phyloP scores from a whole-genome alignment of 305 asterid genomes.

The Euphrasia arctica region DNA sequence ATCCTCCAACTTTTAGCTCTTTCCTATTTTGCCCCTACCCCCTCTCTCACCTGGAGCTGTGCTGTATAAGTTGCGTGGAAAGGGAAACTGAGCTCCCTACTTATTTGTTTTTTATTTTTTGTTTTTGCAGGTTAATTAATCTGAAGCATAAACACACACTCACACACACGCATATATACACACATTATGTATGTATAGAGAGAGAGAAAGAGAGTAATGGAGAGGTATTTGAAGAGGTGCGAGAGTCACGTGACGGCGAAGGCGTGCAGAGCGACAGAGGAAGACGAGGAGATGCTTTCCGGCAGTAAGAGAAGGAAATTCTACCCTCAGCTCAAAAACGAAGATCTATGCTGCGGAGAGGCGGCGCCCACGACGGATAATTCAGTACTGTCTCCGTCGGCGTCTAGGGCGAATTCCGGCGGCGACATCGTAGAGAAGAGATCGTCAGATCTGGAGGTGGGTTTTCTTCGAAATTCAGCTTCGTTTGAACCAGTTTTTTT shows the following conservation, averaged over 20 bases:
- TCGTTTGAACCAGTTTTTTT: too few relatives aligned
- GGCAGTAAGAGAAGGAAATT: constrained; percentile 46
- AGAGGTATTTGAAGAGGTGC: constrained; percentile 35
- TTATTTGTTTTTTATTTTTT: constrained; percentile 11
- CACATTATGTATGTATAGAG: not conserved
- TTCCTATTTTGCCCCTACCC: constrained; percentile 53
- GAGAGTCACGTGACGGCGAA: constrained; percentile 31
- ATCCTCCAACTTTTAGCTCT: constrained; percentile 15
- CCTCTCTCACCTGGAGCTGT: constrained; percentile 23
- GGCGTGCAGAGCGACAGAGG: constrained; percentile 38
- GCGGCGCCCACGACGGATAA: constrained; percentile 27
- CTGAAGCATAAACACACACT: constrained; percentile 16
- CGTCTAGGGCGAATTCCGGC: constrained; percentile 35
- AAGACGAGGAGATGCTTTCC: constrained; percentile 31
- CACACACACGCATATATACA: not conserved
- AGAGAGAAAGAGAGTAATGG: constrained; percentile 19
- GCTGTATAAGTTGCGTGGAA: constrained; percentile 21
- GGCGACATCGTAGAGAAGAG: constrained; percentile 35
- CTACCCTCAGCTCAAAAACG: constrained; percentile 26
- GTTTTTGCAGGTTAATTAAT: constrained; percentile 28
- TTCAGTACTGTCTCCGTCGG: constrained; percentile 41
- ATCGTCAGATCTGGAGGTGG: constrained; percentile 69
- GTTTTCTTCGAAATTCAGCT: constrained; percentile 32
- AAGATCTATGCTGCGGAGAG: constrained; percentile 20
- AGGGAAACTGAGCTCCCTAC: constrained; percentile 37